Evolutionary conservation across 805 yeast genomes (phyloP), one percentile per base, ranked within the genome.

Genomic region (Lachancea meyersii): DNA sequence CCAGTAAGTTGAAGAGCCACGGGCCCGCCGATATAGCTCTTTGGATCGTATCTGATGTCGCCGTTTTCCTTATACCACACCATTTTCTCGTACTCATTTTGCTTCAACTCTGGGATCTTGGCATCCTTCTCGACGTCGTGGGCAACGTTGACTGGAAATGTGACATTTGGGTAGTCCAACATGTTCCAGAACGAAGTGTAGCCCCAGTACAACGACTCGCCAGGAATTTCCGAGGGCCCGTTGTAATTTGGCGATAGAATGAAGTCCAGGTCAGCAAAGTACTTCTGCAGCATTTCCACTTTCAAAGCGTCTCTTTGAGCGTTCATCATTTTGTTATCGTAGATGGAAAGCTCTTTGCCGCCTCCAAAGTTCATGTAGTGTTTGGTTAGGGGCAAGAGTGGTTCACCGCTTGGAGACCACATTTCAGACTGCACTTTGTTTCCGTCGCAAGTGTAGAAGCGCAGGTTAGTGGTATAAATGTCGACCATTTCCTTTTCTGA

Each of bases 121-220:
- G 48, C 34, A 57, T 81, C 88, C 31, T 72, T 47, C 5, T 48
- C 46, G 23, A 80, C 76, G 58, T 80, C 85, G 55, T 72, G 83
- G 49, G 60, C 66, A 49, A 79, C 62, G 8, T 84, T 78, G 4
- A 86, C 73, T 53, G 83, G 87, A 64, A 77, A 68, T 1, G 72
- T 70, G 47, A 80, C 75, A 31, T 80, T 76, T 32, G 94, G 88
- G 55, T 77, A 70, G 60, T 85, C 94, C 48, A 82, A 61, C 45
- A 83, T 57, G 64, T 84, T 84, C 76, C 79, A 85, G 48, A 82
- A 70, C 2, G 87, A 66, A 5, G 91, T 82, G 68, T 85, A 85
- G 3, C 89, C 83, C 89, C 93, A 85, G 63, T 82, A 82, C 59
- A 74, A 76, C 5, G 82, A 73, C 40, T 72, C 69, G 37, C 73